phyloP scores from a whole-genome alignment of 2,329 filamentous ascomycete genomes.

The Coniella vitis region DNA sequence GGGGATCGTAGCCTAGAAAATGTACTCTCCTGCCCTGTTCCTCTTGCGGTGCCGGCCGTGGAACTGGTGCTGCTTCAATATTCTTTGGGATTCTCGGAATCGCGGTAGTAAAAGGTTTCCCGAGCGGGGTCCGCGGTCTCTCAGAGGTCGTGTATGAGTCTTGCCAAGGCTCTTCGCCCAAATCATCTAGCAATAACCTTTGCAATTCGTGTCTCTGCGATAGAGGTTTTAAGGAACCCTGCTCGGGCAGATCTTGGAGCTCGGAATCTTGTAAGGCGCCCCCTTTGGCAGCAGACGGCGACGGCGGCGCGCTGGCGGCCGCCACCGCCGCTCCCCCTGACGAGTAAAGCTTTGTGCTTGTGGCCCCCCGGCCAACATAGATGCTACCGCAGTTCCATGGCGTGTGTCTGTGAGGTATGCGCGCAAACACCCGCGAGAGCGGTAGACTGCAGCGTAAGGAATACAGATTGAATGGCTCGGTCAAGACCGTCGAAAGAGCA shows the following conservation, averaged over 20 bases:
- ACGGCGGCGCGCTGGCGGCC: too few species aligned
- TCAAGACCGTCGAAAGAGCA: constrained; percentile 18
- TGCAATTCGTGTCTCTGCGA: constrained; percentile 4
- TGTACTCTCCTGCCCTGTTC: constrained; percentile 6
- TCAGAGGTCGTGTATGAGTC: not conserved
- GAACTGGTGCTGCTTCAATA: not conserved
- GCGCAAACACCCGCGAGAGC: constrained; percentile 35
- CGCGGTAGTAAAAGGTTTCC: constrained; percentile 8
- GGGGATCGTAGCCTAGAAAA: constrained; percentile 12
- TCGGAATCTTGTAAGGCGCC: not conserved
- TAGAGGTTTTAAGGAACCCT: constrained; percentile 7
- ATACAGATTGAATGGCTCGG: constrained; percentile 37
- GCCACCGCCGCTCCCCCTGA: constrained; percentile 13
- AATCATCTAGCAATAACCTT: constrained; percentile 7
- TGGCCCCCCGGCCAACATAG: constrained; percentile 35
- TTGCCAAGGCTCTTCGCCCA: constrained; percentile 6
- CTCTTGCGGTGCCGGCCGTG: not conserved
- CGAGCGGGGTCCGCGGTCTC: constrained; percentile 1
- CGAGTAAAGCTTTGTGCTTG: constrained; percentile 19
- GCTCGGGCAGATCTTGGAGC: constrained; percentile 7
- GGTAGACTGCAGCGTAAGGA: constrained; percentile 30
- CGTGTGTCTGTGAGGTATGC: constrained; percentile 32
- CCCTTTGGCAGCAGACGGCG: constrained; percentile 7
- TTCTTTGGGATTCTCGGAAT: not conserved
- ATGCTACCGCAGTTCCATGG: constrained; percentile 34